Conservation (phyloP, 2,329 filamentous ascomycete species). For the Aspergillus pseudoglaucus region DNA sequence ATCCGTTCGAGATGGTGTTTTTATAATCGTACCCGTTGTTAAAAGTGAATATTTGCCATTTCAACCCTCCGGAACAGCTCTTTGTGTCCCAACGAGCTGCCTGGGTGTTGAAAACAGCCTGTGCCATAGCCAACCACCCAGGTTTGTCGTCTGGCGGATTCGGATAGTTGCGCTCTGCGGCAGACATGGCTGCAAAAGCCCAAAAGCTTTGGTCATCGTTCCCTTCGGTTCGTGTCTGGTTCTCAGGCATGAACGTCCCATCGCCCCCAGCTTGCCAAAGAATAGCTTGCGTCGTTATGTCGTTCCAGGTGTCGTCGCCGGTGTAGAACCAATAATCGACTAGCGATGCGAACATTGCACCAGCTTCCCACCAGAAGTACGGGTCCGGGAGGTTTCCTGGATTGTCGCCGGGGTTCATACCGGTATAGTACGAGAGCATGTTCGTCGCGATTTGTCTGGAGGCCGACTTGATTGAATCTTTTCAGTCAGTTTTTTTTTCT, state of each 20-base stretch:
- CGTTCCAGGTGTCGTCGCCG: conserved; percentile 35
- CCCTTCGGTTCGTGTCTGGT: conserved; percentile 39
- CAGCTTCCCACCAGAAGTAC: conserved; percentile 42
- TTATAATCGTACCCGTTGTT: conserved; percentile 30
- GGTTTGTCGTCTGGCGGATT: conserved; percentile 48
- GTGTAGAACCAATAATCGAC: conserved; percentile 41
- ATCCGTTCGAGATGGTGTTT: conserved; percentile 29
- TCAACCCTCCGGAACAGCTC: conserved; percentile 64
- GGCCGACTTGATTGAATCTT: conserved; percentile 43
- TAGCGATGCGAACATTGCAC: conserved; percentile 36
- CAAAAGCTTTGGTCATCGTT: conserved; percentile 56
- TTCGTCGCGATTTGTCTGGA: conserved; percentile 40
- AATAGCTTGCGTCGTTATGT: conserved; percentile 30
- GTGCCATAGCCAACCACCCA: conserved; percentile 71
- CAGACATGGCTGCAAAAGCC: conserved; percentile 51
- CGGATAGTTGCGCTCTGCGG: conserved; percentile 43
- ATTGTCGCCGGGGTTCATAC: conserved; percentile 41
- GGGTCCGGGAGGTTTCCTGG: conserved; percentile 47
- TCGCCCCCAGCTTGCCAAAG: conserved; percentile 33
- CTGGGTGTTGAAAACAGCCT: conserved; percentile 76
- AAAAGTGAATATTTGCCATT: conserved; percentile 30
- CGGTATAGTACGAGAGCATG: conserved; percentile 49
- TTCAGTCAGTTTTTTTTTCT: not conserved
- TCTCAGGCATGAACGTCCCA: conserved; percentile 36
- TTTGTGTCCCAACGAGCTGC: conserved; percentile 61